A percentile compares a stretch with the other conserved stretches of the same genome.
Conservation (phyloP, 2,329 filamentous ascomycete genomes). For the Fusarium transvaalense region DNA sequence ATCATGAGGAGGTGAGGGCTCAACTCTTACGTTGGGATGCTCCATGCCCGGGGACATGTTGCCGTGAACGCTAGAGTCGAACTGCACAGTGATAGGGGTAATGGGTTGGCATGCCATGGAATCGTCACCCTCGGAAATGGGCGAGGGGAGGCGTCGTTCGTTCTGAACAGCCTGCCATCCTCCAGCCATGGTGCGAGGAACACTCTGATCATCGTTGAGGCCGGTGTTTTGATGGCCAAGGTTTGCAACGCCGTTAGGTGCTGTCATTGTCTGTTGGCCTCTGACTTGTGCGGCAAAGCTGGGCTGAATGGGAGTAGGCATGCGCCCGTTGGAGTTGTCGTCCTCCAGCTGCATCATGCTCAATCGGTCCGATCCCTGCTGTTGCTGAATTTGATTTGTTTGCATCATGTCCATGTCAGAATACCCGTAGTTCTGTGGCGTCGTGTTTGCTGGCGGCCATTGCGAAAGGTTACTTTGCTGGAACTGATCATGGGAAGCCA, state of each 20-base stretch:
- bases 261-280: conserved; percentile 62
- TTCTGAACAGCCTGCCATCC: conserved; percentile 68
- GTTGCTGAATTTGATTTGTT: conserved; percentile 46
- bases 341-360: conserved; percentile 34
- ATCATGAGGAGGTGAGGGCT: conserved; percentile 51
- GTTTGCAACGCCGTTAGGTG: conserved; percentile 54
- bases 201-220: conserved; percentile 57
- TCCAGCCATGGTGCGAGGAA: conserved; percentile 63
- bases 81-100: conserved; percentile 50
- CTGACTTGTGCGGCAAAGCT: conserved; percentile 68
- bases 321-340: conserved; percentile 57
- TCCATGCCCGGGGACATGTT: conserved; percentile 50
- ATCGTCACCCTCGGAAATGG: conserved; percentile 70
- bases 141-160: conserved; percentile 67
- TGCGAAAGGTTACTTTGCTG: conserved; percentile 50
- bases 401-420: conserved; percentile 67
- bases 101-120: conserved; percentile 56
- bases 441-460: conserved; percentile 47
- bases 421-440: conserved; percentile 46
- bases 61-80: conserved; percentile 52
- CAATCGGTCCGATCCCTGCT: conserved; percentile 18
- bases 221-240: conserved; percentile 57
- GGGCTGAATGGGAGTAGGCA: conserved; percentile 71
- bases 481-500: conserved; percentile 55
- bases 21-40: conserved; percentile 26